phyloP scores from a whole-genome alignment of 139 green algal species.

The Gonium pectorale region DNA sequence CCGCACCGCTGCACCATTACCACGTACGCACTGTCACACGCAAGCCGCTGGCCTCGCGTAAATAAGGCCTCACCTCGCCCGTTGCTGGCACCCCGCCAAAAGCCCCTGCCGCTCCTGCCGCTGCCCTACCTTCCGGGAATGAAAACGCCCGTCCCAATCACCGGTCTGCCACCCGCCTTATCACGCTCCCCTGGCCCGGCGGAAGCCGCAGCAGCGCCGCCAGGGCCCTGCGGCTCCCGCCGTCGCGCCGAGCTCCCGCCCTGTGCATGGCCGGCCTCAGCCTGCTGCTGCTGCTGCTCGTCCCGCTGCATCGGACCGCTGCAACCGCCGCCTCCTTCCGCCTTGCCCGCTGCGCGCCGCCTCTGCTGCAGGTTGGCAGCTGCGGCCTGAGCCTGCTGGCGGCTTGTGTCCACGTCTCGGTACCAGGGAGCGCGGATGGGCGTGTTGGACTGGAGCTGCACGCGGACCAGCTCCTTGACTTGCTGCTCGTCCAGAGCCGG shows the following conservation, averaged over 20 bases:
- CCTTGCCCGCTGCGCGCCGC: not conserved
- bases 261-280: not conserved
- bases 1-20: too few relatives aligned
- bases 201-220: not conserved
- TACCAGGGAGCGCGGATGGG: conserved; percentile 53
- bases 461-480: conserved; percentile 46
- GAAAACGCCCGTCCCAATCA: conserved; percentile 22
- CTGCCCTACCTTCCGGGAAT: conserved; percentile 18
- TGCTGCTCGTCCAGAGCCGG: conserved; percentile 11
- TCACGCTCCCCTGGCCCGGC: not conserved
- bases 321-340: too few relatives aligned
- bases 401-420: conserved; percentile 12
- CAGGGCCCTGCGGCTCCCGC: not conserved
- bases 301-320: too few relatives aligned
- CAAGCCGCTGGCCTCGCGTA: too few relatives aligned
- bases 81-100: not conserved
- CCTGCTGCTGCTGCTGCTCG: not conserved
- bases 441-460: conserved; percentile 40
- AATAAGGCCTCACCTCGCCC: too few relatives aligned
- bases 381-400: not conserved
- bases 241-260: not conserved
- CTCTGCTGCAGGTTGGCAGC: not conserved
- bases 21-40: too few relatives aligned
- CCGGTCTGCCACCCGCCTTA: not conserved
- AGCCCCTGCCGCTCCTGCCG: not conserved